A percentile compares a stretch with the other conserved stretches of the same genome.
phyloP scores from a whole-genome alignment of 768 basidiomycete genomes.

The Hericium alpestre region DNA sequence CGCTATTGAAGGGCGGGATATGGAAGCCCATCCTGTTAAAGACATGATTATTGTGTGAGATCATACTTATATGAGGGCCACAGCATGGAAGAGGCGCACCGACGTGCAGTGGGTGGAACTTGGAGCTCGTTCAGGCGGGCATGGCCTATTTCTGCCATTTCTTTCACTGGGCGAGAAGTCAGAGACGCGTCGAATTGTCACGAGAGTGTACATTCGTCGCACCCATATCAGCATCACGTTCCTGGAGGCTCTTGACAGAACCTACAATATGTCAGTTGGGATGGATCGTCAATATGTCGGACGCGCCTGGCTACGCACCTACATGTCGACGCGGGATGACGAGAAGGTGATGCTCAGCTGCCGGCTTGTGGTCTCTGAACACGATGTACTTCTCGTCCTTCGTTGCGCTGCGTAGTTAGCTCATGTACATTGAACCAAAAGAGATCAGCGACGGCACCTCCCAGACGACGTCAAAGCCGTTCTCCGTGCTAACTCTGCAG shows the following conservation, averaged over 20 bases:
- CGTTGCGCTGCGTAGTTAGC: too few relatives aligned
- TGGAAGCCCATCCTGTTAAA: conserved; percentile 63
- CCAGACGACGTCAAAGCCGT: conserved; percentile 25
- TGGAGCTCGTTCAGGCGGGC: conserved; percentile 37
- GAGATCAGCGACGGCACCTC: conserved; percentile 17
- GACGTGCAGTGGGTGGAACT: conserved; percentile 32
- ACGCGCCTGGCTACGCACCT: conserved; percentile 15
- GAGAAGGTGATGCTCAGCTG: conserved; percentile 25
- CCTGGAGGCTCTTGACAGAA: conserved; percentile 40
- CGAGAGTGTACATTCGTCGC: conserved; percentile 2
- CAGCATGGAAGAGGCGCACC: conserved; percentile 23
- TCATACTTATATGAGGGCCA: not conserved
- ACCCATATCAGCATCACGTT: conserved; percentile 42
- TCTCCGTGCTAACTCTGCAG: conserved; percentile 20
- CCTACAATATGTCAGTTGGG: conserved; percentile 23
- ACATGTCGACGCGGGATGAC: conserved; percentile 28
- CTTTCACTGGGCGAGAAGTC: conserved; percentile 26
- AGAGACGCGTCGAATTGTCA: conserved; percentile 17
- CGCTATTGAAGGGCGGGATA: conserved; percentile 67
- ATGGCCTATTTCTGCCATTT: conserved; percentile 43
- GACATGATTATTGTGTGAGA: not conserved
- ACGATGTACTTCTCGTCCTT: conserved; percentile 23
- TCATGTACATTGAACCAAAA: too few relatives aligned
- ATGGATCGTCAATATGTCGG: not conserved
- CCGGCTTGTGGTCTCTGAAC: conserved; percentile 26